phyloP scores from a whole-genome alignment of 2,329 filamentous ascomycete genomes.

The Colletotrichum camelliae region DNA sequence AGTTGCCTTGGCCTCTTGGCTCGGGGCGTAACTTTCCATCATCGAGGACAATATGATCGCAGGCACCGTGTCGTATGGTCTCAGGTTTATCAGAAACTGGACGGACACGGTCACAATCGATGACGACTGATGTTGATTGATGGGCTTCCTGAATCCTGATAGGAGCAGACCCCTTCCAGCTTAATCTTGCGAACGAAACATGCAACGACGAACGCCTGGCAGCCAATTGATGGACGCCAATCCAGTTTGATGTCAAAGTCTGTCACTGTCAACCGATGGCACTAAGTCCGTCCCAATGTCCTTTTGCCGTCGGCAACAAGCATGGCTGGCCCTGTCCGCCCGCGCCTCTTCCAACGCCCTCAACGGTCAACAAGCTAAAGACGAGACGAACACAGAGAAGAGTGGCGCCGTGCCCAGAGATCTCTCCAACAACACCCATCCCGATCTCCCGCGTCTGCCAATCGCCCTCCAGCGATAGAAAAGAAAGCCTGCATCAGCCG shows the following conservation, averaged over 20 bases:
- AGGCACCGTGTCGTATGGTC: background rate
- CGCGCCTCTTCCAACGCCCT: background rate
- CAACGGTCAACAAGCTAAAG: background rate
- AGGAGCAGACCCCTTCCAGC: background rate
- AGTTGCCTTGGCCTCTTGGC: conserved; percentile 11
- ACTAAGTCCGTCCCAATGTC: background rate
- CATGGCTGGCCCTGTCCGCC: background rate
- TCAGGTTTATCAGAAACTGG: background rate
- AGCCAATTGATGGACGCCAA: background rate
- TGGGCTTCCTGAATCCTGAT: background rate
- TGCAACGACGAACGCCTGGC: background rate
- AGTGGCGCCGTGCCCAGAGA: conserved; percentile 1
- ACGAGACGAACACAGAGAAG: background rate
- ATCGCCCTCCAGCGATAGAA: conserved; percentile 1
- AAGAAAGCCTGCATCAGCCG: background rate
- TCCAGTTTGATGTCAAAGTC: background rate
- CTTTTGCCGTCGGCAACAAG: conserved; percentile 3
- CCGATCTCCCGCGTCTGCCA: conserved; percentile 1
- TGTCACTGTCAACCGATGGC: background rate
- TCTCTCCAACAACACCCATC: background rate
- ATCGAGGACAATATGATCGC: background rate
- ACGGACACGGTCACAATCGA: background rate
- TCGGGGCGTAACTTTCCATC: background rate
- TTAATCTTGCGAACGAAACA: background rate
- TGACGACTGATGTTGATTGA: background rate